Evolutionary conservation across 352 stramenopile genomes (phyloP), one percentile per base, ranked within the genome.

Genomic region (Peronosclerospora sorghi): DNA sequence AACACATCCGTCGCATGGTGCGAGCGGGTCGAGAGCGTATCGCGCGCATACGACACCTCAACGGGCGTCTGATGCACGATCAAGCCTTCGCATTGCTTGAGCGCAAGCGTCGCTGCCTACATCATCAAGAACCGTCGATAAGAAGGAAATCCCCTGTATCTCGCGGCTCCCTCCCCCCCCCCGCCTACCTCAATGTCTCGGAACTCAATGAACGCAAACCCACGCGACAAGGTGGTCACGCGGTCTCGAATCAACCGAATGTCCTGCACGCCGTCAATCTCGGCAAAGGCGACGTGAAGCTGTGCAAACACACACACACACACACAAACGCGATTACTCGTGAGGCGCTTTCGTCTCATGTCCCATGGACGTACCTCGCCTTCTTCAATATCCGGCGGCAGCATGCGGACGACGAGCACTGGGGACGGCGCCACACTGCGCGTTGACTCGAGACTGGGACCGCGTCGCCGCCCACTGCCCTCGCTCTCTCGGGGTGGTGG

Each of bases 171-270:
- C n/a, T n/a, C n/a, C n/a, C n/a, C n/a, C n/a, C n/a, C n/a, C n/a
- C 17, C 18, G 35, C 60, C 15, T 65, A 89, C 80, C 58, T 86
- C 65, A 0, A 74, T 38, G 43, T 83, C 60, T 9, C 51, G 54
- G 45, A 90, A 90, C 45, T 92, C 80, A 15, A 90, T 54, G 29
- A 92, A 92, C 0, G 62, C 77, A 48, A 92, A 90, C 10, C 80
- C 75, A 26, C 77, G 65, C 12, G 77, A 85, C 15, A 61, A 30
- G 29, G 74, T 78, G 10, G 77, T 86, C 10, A 32, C 45, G 5
- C 80, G 77, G 30, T 92, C 77, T 47, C 77, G 73, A 34, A 90
- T 72, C 15, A 92, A 35, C 2, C 80, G 66, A 29, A 92, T 83
- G 15, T 85, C 73, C 8, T 68, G 62, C 5, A 90, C 56, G 8